Percentiles rank a stretch among this genome's conserved stretches.
phyloP scores from a whole-genome alignment of 441 rosid species.

The Pelargonium hybrid region DNA sequence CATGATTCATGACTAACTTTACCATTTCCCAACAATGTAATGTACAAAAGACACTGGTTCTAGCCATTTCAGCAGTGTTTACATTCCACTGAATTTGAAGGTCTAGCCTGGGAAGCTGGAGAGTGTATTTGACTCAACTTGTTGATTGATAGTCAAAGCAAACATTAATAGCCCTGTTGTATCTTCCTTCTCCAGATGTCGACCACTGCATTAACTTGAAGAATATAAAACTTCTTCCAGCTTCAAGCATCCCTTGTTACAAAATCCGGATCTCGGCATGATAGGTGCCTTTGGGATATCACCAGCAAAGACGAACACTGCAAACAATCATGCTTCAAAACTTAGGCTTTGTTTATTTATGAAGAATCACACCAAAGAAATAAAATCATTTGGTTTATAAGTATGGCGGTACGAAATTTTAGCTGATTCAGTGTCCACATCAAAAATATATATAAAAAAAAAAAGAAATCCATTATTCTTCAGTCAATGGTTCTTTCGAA shows the following conservation, averaged over 20 bases:
- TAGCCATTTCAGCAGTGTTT: too few relatives aligned
- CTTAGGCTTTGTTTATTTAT: not conserved
- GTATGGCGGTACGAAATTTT: not conserved
- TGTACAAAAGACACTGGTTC: too few relatives aligned
- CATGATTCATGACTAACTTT: too few relatives aligned
- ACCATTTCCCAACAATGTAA: too few relatives aligned
- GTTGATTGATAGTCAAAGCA: too few relatives aligned
- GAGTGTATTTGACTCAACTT: too few relatives aligned
- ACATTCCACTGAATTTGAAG: too few relatives aligned
- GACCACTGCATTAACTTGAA: not conserved
- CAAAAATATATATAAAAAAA: too few relatives aligned
- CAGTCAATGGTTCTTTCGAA: too few relatives aligned
- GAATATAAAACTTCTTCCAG: not conserved
- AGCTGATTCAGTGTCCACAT: not conserved
- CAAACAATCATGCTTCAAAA: conserved; percentile 25
- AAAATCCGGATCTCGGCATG: conserved; percentile 19
- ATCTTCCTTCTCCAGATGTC: not conserved
- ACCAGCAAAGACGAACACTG: conserved; percentile 60
- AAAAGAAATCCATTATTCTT: not conserved
- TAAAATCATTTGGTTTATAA: not conserved
- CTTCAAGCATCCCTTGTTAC: not conserved
- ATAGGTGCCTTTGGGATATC: conserved; percentile 41
- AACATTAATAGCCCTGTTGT: not conserved
- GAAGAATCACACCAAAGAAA: not conserved
- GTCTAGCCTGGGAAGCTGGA: too few relatives aligned